phyloP scores from a whole-genome alignment of 2,329 filamentous ascomycete species.

The Fusarium lateritium region DNA sequence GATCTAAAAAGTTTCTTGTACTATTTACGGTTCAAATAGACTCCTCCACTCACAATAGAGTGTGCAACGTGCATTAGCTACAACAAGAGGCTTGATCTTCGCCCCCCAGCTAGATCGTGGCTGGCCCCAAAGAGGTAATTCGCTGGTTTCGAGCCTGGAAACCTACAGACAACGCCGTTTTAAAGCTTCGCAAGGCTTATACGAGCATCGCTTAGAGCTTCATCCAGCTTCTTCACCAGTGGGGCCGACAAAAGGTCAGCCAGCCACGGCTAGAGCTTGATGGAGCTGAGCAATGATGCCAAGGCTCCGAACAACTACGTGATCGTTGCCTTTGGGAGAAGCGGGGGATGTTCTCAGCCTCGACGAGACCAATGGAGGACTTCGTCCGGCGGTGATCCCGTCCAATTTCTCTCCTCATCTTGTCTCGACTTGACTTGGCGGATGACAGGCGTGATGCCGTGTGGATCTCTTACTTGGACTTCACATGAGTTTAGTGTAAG shows the following conservation, averaged over 20 bases:
- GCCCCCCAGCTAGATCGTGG: conserved; percentile 4
- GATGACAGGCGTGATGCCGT: conserved; percentile 20
- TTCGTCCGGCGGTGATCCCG: conserved; percentile 8
- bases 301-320: conserved; percentile 5
- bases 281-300: conserved; percentile 22
- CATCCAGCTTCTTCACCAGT: neutral
- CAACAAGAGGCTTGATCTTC: neutral
- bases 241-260: neutral
- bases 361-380: conserved; percentile 28
- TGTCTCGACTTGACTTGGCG: conserved; percentile 5
- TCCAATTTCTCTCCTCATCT: conserved; percentile 5
- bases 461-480: conserved; percentile 4
- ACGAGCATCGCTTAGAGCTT: neutral
- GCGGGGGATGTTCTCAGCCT: conserved; percentile 16
- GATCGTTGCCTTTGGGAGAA: conserved; percentile 7
- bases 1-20: conserved; percentile 14
- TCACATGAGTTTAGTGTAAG: conserved; percentile 1
- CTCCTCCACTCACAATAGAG: neutral
- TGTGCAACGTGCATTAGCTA: conserved; percentile 30
- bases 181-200: conserved; percentile 20
- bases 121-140: conserved; percentile 21
- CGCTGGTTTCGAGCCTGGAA: conserved; percentile 7
- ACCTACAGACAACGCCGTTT: neutral
- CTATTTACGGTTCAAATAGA: conserved; percentile 15
- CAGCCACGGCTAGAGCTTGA: conserved; percentile 1